These are phyloP conservation scores for Manihot esculenta DNA, from an alignment of 441 rosid species.

Conservation along the genomic window DNA sequence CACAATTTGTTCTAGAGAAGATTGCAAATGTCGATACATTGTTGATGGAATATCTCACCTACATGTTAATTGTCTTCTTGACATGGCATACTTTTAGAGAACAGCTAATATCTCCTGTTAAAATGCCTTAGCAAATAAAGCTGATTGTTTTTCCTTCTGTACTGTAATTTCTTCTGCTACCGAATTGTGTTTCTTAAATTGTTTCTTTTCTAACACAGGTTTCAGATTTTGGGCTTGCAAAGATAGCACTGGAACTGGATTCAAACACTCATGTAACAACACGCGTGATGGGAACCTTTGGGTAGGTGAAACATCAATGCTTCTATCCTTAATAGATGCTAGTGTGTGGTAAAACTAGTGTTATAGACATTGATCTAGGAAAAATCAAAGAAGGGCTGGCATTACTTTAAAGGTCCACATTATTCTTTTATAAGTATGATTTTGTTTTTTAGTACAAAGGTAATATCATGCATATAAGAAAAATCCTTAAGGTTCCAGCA, in stretches of 20 bases:
- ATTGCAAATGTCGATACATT: slow-evolving; percentile 14
- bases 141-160: slow-evolving; percentile 8
- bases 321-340: slow-evolving; percentile 5
- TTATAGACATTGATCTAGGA: not conserved
- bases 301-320: slow-evolving; percentile 44
- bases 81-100: slow-evolving; percentile 5
- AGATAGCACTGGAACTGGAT: slow-evolving; percentile 78
- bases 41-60: slow-evolving; percentile 20
- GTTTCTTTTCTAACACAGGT: slow-evolving; percentile 51
- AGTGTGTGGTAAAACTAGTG: not conserved
- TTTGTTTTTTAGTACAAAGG: not conserved
- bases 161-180: slow-evolving; percentile 6
- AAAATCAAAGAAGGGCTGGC: not conserved
- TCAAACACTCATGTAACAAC: slow-evolving; percentile 83
- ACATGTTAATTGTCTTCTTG: slow-evolving; percentile 9
- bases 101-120: not conserved
- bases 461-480: too few relatives aligned
- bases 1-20: slow-evolving; percentile 4
- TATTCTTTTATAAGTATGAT: not conserved
- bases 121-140: slow-evolving; percentile 13
- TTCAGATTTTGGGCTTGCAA: slow-evolving; percentile 94
- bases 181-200: slow-evolving; percentile 2
- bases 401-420: not conserved
- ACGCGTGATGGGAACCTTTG: slow-evolving; percentile 97
- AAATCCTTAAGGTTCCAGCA: too few relatives aligned